These are phyloP conservation scores for Parastagonospora avenae DNA, from an alignment of 2,329 filamentous ascomycete genomes.

Conservation along the genomic window DNA sequence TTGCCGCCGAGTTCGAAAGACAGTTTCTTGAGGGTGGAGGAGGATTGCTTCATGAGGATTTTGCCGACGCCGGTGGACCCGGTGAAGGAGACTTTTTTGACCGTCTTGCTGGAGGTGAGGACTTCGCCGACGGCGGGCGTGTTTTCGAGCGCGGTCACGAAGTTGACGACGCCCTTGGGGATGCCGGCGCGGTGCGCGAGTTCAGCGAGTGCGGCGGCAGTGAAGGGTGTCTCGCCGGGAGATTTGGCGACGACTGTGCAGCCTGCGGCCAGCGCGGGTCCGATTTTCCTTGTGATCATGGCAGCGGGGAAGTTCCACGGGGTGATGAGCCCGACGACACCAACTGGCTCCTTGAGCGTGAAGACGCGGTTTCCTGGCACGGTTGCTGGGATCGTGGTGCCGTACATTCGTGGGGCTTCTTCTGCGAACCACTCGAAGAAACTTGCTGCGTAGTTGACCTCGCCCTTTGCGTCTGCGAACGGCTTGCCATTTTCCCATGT, in stretches of 20 bases:
- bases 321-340: constrained; percentile 81
- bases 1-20: constrained; percentile 95
- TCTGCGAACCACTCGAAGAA: constrained; percentile 51
- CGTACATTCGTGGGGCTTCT: constrained; percentile 52
- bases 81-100: constrained; percentile 94
- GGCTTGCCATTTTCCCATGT: constrained; percentile 93
- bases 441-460: constrained; percentile 47
- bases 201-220: constrained; percentile 84
- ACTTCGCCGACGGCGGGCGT: constrained; percentile 78
- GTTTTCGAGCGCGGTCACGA: constrained; percentile 80
- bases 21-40: constrained; percentile 81
- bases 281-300: constrained; percentile 58
- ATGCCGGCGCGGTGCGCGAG: constrained; percentile 86
- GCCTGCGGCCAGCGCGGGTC: constrained; percentile 82
- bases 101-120: constrained; percentile 74
- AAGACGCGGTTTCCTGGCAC: constrained; percentile 74
- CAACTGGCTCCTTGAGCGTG: constrained; percentile 82
- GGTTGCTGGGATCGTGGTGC: constrained; percentile 74
- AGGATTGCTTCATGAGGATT: constrained; percentile 88
- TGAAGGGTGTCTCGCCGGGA: constrained; percentile 90
- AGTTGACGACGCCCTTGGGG: constrained; percentile 87
- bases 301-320: constrained; percentile 78
- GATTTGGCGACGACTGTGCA: constrained; percentile 94
- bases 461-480: constrained; percentile 57
- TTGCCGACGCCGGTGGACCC: constrained; percentile 71